These are phyloP conservation scores for Solanum etuberosum DNA, from an alignment of 257 asterid genomes.

Conservation along the genomic window DNA sequence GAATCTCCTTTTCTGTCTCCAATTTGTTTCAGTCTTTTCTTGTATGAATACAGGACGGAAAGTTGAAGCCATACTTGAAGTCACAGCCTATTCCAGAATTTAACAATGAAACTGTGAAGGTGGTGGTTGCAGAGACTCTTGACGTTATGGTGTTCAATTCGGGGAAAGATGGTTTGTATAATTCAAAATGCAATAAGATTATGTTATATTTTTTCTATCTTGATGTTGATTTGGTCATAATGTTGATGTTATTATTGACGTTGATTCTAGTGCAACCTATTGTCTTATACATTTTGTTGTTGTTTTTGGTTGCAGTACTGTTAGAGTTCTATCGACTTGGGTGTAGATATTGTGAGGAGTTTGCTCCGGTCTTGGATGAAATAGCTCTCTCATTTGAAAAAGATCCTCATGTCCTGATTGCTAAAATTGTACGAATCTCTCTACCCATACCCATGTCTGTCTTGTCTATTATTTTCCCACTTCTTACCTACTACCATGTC, in stretches of 20 bases:
- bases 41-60: conserved; percentile 43
- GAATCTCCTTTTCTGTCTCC: not conserved
- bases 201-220: not conserved
- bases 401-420: conserved; percentile 53
- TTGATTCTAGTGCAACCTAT: not conserved
- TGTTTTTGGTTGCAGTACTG: conserved; percentile 30
- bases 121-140: conserved; percentile 58
- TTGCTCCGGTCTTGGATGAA: conserved; percentile 84
- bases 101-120: conserved; percentile 73
- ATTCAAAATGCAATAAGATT: not conserved
- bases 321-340: conserved; percentile 76
- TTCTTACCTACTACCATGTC: not conserved
- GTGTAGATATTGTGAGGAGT: conserved; percentile 76
- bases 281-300: not conserved
- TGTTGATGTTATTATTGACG: not conserved
- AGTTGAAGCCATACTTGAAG: conserved; percentile 40
- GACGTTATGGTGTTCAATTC: conserved; percentile 58
- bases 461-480: not conserved
- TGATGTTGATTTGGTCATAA: not conserved
- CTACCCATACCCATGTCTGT: not conserved
- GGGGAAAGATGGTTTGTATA: conserved; percentile 55
- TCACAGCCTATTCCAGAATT: conserved; percentile 77
- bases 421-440: conserved; percentile 42
- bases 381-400: conserved; percentile 53
- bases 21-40: not conserved